Percentiles rank a stretch among this genome's conserved stretches.
Conservation (phyloP, 2,329 filamentous ascomycete genomes). For the Aspergillus uvarum region DNA sequence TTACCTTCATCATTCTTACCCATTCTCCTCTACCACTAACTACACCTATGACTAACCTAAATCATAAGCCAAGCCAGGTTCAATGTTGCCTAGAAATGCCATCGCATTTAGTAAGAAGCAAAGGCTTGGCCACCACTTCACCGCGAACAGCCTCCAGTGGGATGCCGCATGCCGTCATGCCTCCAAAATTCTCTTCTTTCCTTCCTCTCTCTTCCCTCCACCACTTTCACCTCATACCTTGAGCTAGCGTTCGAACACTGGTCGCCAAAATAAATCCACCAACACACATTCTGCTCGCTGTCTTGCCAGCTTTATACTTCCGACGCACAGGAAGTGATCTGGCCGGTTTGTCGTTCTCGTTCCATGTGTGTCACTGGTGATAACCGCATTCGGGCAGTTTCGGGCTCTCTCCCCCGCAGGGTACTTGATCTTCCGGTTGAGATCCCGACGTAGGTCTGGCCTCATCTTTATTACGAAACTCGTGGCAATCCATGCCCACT, state of each 20-base stretch:
- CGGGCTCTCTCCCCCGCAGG: constrained; percentile 20
- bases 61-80: background rate
- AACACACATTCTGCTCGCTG: background rate
- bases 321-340: background rate
- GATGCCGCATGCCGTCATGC: constrained; percentile 11
- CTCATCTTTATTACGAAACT: background rate
- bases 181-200: background rate
- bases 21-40: too few relatives aligned
- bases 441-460: constrained; percentile 2
- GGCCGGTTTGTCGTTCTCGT: constrained; percentile 6
- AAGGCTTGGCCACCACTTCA: constrained; percentile 1
- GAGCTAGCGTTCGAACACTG: background rate
- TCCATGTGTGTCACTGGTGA: constrained; percentile 3
- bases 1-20: too few relatives aligned
- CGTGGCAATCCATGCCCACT: background rate
- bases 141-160: background rate
- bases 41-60: too few relatives aligned
- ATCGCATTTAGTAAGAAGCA: background rate
- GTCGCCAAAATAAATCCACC: background rate
- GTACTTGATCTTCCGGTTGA: constrained; percentile 7
- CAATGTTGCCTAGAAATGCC: background rate
- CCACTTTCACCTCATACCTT: background rate
- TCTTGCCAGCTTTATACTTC: background rate
- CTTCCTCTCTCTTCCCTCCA: background rate
- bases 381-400: constrained; percentile 23